Evolutionary conservation across 108 stramenopile species (phyloP).

Genomic region (Schizochytrium sp.): DNA sequence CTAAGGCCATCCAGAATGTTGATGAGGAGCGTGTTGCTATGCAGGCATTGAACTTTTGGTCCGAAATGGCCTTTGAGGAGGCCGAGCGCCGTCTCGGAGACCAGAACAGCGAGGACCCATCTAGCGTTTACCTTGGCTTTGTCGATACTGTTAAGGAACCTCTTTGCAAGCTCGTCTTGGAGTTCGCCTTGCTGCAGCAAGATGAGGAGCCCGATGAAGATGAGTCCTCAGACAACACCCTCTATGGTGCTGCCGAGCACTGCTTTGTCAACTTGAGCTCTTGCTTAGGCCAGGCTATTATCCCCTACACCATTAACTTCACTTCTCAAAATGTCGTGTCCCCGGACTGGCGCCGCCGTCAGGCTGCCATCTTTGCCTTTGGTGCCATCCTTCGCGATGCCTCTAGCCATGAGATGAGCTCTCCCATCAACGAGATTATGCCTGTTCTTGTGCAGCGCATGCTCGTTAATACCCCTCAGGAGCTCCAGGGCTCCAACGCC

Average conservation of each 20-base stretch:
- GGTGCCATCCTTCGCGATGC: conserved; percentile 45
- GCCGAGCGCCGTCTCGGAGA: background rate
- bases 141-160: background rate
- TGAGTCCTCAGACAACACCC: conserved; percentile 6
- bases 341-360: conserved; percentile 55
- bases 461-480: background rate
- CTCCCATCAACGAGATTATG: conserved; percentile 43
- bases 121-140: background rate
- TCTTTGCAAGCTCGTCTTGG: conserved; percentile 8
- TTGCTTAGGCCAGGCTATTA: background rate
- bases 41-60: conserved; percentile 32
- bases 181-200: conserved; percentile 8
- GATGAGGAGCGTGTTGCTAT: background rate
- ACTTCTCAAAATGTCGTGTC: conserved; percentile 7
- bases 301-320: background rate
- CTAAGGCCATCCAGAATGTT: conserved; percentile 22
- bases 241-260: conserved; percentile 9
- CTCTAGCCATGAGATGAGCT: background rate
- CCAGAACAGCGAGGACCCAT: background rate
- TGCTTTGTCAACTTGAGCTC: conserved; percentile 38
- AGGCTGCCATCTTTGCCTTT: conserved; percentile 51
- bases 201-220: conserved; percentile 50
- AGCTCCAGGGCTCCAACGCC: background rate
- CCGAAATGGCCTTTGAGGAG: conserved; percentile 57
- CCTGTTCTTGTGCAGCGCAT: background rate